Base-by-base conservation (phyloP, 192 early-diverging fungal species). In the Gamsiella multidivaricata region DNA sequence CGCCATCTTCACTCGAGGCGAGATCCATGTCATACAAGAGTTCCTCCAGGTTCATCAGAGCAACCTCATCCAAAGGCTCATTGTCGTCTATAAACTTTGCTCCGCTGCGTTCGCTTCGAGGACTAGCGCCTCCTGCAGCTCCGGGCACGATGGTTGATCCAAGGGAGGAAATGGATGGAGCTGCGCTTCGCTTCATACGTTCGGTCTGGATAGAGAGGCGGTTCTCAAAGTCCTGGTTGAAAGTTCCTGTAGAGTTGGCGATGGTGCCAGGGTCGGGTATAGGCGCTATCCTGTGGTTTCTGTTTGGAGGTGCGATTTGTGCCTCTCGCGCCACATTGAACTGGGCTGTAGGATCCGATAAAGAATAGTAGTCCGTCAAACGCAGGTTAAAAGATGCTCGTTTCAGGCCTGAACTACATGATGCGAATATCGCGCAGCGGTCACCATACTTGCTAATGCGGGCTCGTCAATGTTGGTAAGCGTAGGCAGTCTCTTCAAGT, bases 11-110 rank as follows among this genome's bases (percentile, higher is more conserved):
- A 37, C 88, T 91, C 31, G 91, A 92, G 37, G 95, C 86, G 92
- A 95, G 95, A 34, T 96, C 92, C 83, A 97, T 97, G 66, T 94
- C 94, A 7, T 85, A 85, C 51, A 94, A 60, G 25, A 96, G 70
- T 60, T 93, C 91, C 69, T 92, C 92, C 25, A 91, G 87, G 41
- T 93, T 91, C 47, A 93, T 87, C 63, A 92, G 82, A 23, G 89
- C 89, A 23, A 89, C 80, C 62, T 94, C 86, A 64, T 92, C 90
- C 57, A 68, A 20, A 4, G 66, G 66, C 29, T 69, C 71, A 26
- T 23, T 39, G 9, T 68, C 66, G 15, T 71, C 79, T 49, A 76
- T 61, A 33, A 76, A 53, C 49, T 61, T 65, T 12, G 69, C n/a
- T 37, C 53, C 54, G 33, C 26, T 54, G n/a, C 61, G 61, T 31